Evolutionary conservation across 257 asterid species (phyloP), one percentile per base, ranked within the genome.

Genomic region (Sherardia arvensis): DNA sequence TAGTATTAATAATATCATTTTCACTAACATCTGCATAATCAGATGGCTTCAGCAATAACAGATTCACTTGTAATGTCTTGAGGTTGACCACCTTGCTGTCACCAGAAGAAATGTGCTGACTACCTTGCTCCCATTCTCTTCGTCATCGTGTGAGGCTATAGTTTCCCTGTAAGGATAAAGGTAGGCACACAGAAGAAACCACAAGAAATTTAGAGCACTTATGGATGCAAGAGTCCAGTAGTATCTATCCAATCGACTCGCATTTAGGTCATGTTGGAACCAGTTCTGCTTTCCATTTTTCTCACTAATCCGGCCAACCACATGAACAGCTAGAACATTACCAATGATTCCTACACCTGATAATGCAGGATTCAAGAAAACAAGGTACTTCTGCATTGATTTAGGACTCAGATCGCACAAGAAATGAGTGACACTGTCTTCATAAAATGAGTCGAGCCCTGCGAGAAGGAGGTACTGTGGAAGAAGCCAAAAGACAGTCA

Each of bases 191-290:
- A 53, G 4, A 8, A 61, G 21, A 54, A 49, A 72, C 68, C 67
- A 59, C 0, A 74, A 8, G 1, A 85, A 59, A 67, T 81, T 83
- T 28, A 45, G 82, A 1, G 79, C 64, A 62, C 87, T 72, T 17
- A 82, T 25, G 5, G 1, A 78, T 0, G 89, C 87, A 69, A 83
- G 40, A 14, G 78, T 71, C 91, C 84, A 83, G 32, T 76, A 85
- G 33, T 81, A 85, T 33, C 63, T 65, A 69, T 87, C 95, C 77
- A 85, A 53, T 1, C 91, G 85, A 49, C 95, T 85, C 74, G 51
- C 32, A 25, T 76, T 83, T 74, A 87, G 58, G 17, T 83, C 73
- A 12, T 43, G 10, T 56, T 85, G 88, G 54, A 83, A 81, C 95
- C 91, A 87, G 33, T 68, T 85, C 8, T 1, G 8, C 3, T 53